Base-by-base conservation (phyloP, 2,329 filamentous ascomycete genomes). In the Pezicula rhizophila region DNA sequence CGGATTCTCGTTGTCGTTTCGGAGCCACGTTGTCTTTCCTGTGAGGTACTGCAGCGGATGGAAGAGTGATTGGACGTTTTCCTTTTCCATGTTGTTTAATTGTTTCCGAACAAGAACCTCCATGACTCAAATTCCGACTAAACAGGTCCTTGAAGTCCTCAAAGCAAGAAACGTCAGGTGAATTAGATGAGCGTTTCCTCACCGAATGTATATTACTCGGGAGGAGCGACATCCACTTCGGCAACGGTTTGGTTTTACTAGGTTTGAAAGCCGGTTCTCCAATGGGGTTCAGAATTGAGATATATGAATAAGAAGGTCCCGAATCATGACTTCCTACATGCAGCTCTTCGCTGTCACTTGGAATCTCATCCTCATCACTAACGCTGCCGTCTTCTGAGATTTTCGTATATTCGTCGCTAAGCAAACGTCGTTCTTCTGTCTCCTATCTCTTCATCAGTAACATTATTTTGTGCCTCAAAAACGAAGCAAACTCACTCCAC, bases 241-340 rank as follows among this genome's bases (percentile, higher is more conserved):
- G 77, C 10, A 80, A 69, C 1, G 76, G 74, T 52, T 80, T 81
- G 10, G 74, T 67, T 4, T 66, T 70, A 46, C 68, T 70, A 2
- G 75, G 73, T 52, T 65, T 68, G 57, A 79, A 80, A 2, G 71
- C 66, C 4, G 66, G 64, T 8, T 68, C 62, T 12, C 72, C 68
- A 10, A 79, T 51, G 0, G 78, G 77, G 51, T 80, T 71, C 25
- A 64, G 63, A 4, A 77, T 69, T 31, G 74, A 71, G 6, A 80
- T 69, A 60, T 77, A 80, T 5, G 79, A 70, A 4, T 56, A 39
- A 14, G 50, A n/a, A 5, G 47, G 25, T 25, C 17, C 28, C 4
- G 52, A 45, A 4, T 41, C 14, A 14, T 47, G 48, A 4, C 39
- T 26, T 6, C 46, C 40, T 18, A 48, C 37, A 4, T 40, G 8